A percentile compares a stretch with the other conserved stretches of the same genome.
Conservation (phyloP, 2,329 filamentous ascomycete species). For the Alternaria triticina region DNA sequence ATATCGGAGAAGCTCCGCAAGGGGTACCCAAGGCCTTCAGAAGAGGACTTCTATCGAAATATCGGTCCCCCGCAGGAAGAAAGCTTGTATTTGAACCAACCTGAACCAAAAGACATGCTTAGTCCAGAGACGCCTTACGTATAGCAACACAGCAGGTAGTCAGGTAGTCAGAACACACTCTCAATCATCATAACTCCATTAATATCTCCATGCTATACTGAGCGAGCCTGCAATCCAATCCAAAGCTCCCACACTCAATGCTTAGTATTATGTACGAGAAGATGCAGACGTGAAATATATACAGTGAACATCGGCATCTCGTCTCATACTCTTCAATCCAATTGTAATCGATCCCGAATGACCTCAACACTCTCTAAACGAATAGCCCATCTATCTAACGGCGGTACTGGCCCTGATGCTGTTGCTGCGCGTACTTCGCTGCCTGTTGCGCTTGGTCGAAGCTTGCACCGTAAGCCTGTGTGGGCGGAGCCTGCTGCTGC, state of each 20-base stretch:
- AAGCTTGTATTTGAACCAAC: no score
- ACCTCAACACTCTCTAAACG: background rate
- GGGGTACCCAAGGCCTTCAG: no score
- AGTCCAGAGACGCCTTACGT: no score
- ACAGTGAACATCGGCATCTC: slow-evolving; percentile 7
- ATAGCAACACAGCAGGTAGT: no score
- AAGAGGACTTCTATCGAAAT: no score
- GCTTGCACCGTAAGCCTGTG: slow-evolving; percentile 12
- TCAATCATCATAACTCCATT: background rate
- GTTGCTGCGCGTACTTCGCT: slow-evolving; percentile 5
- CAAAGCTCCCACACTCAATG: background rate
- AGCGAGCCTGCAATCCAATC: background rate
- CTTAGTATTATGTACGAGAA: slow-evolving; percentile 1
- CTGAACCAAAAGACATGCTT: no score
- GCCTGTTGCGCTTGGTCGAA: slow-evolving; percentile 13
- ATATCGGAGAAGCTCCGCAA: no score
- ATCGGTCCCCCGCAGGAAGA: no score
- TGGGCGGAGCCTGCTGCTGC: slow-evolving; percentile 5
- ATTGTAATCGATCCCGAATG: background rate
- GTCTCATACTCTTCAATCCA: background rate
- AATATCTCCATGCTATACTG: background rate
- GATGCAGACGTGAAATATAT: slow-evolving; percentile 7
- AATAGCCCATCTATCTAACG: background rate
- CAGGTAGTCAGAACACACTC: no score
- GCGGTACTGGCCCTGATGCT: slow-evolving; percentile 9